Base-by-base conservation (phyloP, 2,329 filamentous ascomycete species). In the Cladophialophora yegresii region DNA sequence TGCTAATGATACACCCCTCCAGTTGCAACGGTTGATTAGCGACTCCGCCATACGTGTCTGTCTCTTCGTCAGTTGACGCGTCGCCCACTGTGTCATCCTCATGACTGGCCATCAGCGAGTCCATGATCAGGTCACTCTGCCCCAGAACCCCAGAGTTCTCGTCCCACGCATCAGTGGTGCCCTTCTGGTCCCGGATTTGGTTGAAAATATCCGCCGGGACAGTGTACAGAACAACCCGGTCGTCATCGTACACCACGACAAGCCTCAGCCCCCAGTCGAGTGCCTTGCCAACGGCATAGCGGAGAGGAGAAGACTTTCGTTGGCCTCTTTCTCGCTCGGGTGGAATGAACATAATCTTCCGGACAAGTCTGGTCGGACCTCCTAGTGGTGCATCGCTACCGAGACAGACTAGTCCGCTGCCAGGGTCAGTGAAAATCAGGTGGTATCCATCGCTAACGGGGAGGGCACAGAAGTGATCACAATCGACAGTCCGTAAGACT, bases 371-470 rank as follows among this genome's bases (percentile, higher is more conserved):
- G 0, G 79, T 85, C 60, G 80, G 83, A 50, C 85, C 84, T n/a
- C 79, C 79, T 20, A 85, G 76, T 1, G 85, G 84, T 0, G 84
- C 82, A 76, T 89, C 85, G 53, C 80, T 85, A 3, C 87, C 87
- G 16, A 90, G 75, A 65, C 83, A 87, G 6, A 90, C 79, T 8
- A 80, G 74, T 9, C 81, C 82, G 1, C 80, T 84, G 10, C 75
- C 74, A 4, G 87, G 86, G 71, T 89, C 86, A 6, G 85, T 85
- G 72, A 88, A 89, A 4, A 89, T 75, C 40, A 90, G 79, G 69
- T 89, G 86, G 62, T 83, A 77, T 1, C 87, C 87, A 72, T 90
- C 88, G 66, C 85, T 87, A 45, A 90, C 73, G 3, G 88, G 87
- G 12, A 88, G 76, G 1, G 87, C 86, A 53, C 82, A 83, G 70